These are phyloP conservation scores for Leccinum uliginosum DNA, from an alignment of 768 basidiomycete genomes.

Conservation along the genomic window DNA sequence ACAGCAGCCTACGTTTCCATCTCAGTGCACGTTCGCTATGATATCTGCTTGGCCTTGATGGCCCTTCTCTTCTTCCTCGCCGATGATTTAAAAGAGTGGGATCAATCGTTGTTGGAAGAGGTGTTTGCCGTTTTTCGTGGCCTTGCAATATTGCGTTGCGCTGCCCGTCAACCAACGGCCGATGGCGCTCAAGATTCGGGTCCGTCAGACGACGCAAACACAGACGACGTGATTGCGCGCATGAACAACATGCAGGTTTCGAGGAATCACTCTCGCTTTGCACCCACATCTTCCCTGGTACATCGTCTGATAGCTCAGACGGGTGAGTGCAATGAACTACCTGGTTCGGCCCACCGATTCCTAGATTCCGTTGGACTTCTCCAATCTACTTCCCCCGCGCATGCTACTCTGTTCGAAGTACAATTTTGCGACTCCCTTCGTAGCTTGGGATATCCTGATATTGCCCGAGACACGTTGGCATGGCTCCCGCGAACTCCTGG, in stretches of 20 bases:
- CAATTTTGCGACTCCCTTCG: constrained; percentile 69
- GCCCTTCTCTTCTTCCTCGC: constrained; percentile 68
- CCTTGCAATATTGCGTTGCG: constrained; percentile 62
- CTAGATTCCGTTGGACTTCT: constrained; percentile 64
- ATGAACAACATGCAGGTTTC: constrained; percentile 76
- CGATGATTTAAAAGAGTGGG: constrained; percentile 59
- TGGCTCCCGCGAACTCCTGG: constrained; percentile 80
- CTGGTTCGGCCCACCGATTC: constrained; percentile 64
- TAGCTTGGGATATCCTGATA: constrained; percentile 54
- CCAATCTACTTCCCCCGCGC: constrained; percentile 62
- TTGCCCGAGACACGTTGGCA: constrained; percentile 60
- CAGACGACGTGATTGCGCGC: constrained; percentile 60
- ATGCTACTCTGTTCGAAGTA: constrained; percentile 65
- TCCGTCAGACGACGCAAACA: constrained; percentile 34
- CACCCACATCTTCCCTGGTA: constrained; percentile 58
- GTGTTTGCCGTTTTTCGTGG: constrained; percentile 80
- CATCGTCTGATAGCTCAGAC: constrained; percentile 57
- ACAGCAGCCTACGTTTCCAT: constrained; percentile 59
- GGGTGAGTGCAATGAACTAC: constrained; percentile 45
- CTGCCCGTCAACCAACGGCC: constrained; percentile 55
- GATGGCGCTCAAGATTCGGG: constrained; percentile 30
- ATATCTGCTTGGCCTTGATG: constrained; percentile 62
- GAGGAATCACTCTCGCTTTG: constrained; percentile 39
- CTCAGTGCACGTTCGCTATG: constrained; percentile 70
- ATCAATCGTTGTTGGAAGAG: constrained; percentile 61